phyloP scores from a whole-genome alignment of 345 rosid species.

The Zanthoxylum bungeanum region DNA sequence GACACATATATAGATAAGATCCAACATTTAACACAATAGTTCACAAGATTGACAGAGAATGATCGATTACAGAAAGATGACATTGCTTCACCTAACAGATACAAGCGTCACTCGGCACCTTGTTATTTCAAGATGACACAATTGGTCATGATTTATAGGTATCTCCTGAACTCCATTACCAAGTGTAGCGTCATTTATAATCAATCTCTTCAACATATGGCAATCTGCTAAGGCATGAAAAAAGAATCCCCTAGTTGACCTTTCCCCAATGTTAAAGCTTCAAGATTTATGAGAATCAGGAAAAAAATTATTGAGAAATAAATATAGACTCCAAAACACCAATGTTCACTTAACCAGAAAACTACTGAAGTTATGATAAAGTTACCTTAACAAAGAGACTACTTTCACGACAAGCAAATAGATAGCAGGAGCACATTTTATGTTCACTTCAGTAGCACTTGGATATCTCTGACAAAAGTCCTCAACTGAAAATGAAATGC shows the following conservation, averaged over 20 bases:
- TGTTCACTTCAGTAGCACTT: constrained; percentile 81
- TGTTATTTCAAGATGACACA: constrained; percentile 68
- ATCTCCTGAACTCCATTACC: constrained; percentile 88
- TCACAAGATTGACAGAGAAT: constrained; percentile 2
- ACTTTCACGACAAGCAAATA: constrained; percentile 74
- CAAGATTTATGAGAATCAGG: constrained; percentile 59
- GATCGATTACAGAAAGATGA: not conserved
- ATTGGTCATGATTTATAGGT: constrained; percentile 71
- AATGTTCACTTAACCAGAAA: not conserved
- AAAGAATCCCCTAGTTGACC: constrained; percentile 70
- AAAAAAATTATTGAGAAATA: constrained; percentile 3
- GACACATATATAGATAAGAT: constrained; percentile 71
- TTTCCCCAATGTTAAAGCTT: constrained; percentile 70
- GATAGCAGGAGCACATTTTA: constrained; percentile 56
- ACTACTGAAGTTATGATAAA: not conserved
- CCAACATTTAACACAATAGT: constrained; percentile 19
- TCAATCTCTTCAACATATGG: constrained; percentile 63
- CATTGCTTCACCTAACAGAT: constrained; percentile 61
- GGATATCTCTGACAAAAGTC: constrained; percentile 87
- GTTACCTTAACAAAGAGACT: constrained; percentile 63
- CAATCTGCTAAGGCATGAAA: constrained; percentile 82
- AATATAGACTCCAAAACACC: too few relatives aligned
- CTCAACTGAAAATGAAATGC: constrained; percentile 54
- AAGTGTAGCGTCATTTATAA: constrained; percentile 65
- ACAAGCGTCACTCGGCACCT: constrained; percentile 85